These are phyloP conservation scores for Neurospora africana DNA, from an alignment of 495 filamentous ascomycete genomes.

Conservation along the genomic window DNA sequence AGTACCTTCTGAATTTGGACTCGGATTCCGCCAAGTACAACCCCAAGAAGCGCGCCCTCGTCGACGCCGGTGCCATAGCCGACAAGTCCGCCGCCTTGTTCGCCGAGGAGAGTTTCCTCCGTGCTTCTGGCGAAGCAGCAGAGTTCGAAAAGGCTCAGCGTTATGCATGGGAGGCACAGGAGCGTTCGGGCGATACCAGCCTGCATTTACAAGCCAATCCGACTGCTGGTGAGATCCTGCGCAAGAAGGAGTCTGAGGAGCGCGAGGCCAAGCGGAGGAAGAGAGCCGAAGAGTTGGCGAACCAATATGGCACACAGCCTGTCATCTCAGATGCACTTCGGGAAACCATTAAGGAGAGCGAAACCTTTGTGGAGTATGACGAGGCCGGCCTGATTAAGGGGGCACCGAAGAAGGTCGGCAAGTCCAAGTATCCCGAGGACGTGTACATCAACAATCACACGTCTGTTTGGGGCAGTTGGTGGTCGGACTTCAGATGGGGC, in stretches of 20 bases:
- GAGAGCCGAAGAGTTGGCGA: conserved; percentile 60
- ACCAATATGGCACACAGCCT: conserved; percentile 74
- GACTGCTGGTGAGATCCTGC: conserved; percentile 75
- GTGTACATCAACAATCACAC: conserved; percentile 83
- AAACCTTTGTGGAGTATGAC: conserved; percentile 93
- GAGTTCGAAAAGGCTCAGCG: conserved; percentile 85
- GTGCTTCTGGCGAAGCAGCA: conserved; percentile 82
- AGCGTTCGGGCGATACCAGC: conserved; percentile 60
- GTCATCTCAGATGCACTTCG: conserved; percentile 52
- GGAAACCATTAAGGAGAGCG: conserved; percentile 65
- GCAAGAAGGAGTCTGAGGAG: conserved; percentile 68
- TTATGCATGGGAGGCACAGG: conserved; percentile 93
- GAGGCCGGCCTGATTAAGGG: conserved; percentile 83
- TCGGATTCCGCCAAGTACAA: conserved; percentile 97
- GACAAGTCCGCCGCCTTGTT: conserved; percentile 82
- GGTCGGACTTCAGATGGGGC: conserved; percentile 92
- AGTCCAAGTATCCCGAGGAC: conserved; percentile 87
- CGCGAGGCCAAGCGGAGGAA: conserved; percentile 54
- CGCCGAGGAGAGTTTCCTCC: conserved; percentile 88
- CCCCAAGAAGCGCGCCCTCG: conserved; percentile 90
- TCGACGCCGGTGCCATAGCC: conserved; percentile 71
- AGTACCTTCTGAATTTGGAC: conserved; percentile 90
- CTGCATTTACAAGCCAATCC: conserved; percentile 92
- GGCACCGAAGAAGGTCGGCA: conserved; percentile 58
- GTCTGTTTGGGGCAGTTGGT: conserved; percentile 95